Evolutionary conservation across 495 filamentous ascomycete species (phyloP).

Genomic region (Aspergillus sclerotiicarbonarius): DNA sequence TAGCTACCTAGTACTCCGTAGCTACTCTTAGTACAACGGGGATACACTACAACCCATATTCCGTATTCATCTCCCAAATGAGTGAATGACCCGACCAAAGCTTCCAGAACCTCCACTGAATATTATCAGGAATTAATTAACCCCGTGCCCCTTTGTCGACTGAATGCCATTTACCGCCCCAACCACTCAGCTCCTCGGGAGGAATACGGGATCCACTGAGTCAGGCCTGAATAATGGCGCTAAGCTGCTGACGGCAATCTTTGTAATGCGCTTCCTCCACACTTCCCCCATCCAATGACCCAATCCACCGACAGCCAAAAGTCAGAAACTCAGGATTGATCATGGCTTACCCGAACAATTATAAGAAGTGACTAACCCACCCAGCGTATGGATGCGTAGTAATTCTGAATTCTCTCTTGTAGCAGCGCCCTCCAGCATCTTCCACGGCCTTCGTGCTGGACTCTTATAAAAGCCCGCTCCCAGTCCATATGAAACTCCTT

Average conservation of each 20-base stretch:
- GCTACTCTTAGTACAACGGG: too few relatives aligned
- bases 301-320: background rate
- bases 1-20: too few relatives aligned
- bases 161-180: background rate
- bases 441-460: conserved; percentile 27
- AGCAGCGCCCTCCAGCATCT: conserved; percentile 24
- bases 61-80: background rate
- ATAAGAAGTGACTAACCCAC: conserved; percentile 27
- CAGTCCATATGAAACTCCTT: conserved; percentile 40
- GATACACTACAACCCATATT: too few relatives aligned
- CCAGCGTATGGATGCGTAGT: background rate
- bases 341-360: conserved; percentile 19
- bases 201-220: background rate
- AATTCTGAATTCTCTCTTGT: too few relatives aligned
- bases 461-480: conserved; percentile 28
- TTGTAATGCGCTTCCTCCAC: conserved; percentile 18
- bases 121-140: too few relatives aligned
- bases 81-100: background rate
- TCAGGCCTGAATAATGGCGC: conserved; percentile 6
- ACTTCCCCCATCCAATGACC: background rate
- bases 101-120: background rate
- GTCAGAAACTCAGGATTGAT: too few relatives aligned
- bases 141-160: background rate
- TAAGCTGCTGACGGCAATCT: conserved; percentile 30
- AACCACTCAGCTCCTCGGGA: background rate